Evolutionary conservation across 306 rosid species (phyloP), one percentile per base, ranked within the genome.

Genomic region (Styphnolobium japonicum): DNA sequence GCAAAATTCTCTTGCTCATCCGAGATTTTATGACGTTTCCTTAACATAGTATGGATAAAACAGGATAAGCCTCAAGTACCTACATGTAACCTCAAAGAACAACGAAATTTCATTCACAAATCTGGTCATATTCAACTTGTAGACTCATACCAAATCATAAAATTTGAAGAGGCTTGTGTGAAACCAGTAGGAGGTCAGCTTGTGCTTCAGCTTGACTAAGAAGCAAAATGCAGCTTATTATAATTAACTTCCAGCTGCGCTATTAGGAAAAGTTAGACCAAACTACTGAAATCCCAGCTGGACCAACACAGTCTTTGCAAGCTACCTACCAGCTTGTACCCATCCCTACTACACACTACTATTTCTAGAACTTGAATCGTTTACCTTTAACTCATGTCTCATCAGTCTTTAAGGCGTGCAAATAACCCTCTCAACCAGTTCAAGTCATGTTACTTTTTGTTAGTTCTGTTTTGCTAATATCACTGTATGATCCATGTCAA

Each of bases 201-300:
- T 49, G 64, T 9, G 70, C 1, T 27, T 68, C 7, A 60, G 21
- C 10, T 31, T 60, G 67, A 82, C 69, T 61, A 67, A 57, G 48
- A 75, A 22, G 29, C 27, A 31, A 69, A 69, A 69, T 29, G 7
- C 5, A 37, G 43, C 45, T 37, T 33, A 75, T 18, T 18, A 15
- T 40, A 56, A n/a, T n/a, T n/a, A n/a, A 55, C 14, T 52, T 49
- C 1, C 14, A 55, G 1, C 49, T 29, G 7, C 21, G 25, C 57
- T 43, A 55, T 67, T 53, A 55, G 58, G 45, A 68, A 42, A 65
- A 74, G 65, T 74, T 58, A 37, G 81, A 81, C 85, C 67, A 81
- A 68, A 75, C 81, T 43, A 56, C 5, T 51, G 15, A 40, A 2
- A 6, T 56, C 33, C n/a, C 29, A 58, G 53, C n/a, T 36, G 48